These are phyloP conservation scores for Stachybotrys chlorohalonatus DNA, from an alignment of 2,329 filamentous ascomycete genomes.

Conservation along the genomic window DNA sequence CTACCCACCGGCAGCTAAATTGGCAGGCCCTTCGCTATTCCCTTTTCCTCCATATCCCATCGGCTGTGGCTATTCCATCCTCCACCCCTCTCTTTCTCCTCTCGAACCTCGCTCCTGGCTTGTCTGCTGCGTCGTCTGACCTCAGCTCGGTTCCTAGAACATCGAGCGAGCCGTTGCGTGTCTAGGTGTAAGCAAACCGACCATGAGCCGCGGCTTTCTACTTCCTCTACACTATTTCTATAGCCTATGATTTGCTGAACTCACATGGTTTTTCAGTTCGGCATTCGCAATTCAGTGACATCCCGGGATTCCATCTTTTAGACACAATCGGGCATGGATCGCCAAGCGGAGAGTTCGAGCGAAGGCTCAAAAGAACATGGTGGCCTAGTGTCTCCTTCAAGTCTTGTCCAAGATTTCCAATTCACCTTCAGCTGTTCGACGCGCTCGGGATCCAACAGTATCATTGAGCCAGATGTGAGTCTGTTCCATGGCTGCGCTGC, in stretches of 20 bases:
- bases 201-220: no score
- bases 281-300: no score
- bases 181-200: no score
- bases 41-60: neutral
- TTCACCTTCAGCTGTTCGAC: neutral
- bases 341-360: neutral
- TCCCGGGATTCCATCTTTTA: neutral
- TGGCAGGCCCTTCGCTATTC: neutral
- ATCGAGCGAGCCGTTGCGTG: no score
- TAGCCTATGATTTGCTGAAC: no score
- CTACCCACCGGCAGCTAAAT: neutral
- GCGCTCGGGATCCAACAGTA: slow-evolving; percentile 17
- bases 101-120: neutral
- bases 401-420: neutral
- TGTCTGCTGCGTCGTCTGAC: neutral
- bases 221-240: no score
- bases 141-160: no score
- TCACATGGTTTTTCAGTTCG: no score
- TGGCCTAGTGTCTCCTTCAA: neutral
- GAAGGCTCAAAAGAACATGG: neutral
- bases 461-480: slow-evolving; percentile 24
- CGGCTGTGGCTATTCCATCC: neutral
- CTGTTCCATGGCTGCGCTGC: neutral
- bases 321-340: neutral
- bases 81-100: neutral